Evolutionary conservation across 306 rosid genomes (phyloP), one percentile per base, ranked within the genome.

Genomic region (Amphicarpaea edgeworthii): DNA sequence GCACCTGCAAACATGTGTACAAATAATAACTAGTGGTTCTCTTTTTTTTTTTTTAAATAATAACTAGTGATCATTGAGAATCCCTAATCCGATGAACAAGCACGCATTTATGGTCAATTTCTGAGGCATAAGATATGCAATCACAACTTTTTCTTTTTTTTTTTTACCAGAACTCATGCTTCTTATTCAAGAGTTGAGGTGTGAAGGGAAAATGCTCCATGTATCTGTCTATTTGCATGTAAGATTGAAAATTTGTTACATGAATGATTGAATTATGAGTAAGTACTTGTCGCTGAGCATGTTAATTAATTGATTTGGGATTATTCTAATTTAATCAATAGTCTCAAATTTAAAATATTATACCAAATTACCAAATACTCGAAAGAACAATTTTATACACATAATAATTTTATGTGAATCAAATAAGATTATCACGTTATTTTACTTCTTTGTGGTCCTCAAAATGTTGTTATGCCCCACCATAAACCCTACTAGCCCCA

Each of bases 151-250:
- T 53, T 54, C n/a, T 26, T 26, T 42, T 68, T 81, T 53, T 55
- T 42, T 68, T 81, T 53, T 55, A 76, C 81, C 84, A 46, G 41
- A 67, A 74, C 58, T 71, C 34, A 76, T 76, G 85, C 88, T 85
- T 85, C 34, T 66, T 46, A 45, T 17, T 38, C 57, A 85, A 85
- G 75, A 55, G 40, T 50, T 14, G 12, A 17, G 76, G 24, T 21
- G 65, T 62, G 42, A 76, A 70, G 16, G 76, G 24, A 55, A 72
- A 61, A 57, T 5, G 45, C 21, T 71, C 15, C 19, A 14, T 79
- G 69, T 60, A 63, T 70, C 58, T 54, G 54, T 28, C 32, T 4
- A 30, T 38, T 77, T 68, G 54, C 88, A 77, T 77, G 77, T 49
- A 67, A 54, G 80, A 40, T 43, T 70, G 57, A 62, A 72, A 75